phyloP scores from a whole-genome alignment of 176 grass and related monocot species.

The Phragmites australis region DNA sequence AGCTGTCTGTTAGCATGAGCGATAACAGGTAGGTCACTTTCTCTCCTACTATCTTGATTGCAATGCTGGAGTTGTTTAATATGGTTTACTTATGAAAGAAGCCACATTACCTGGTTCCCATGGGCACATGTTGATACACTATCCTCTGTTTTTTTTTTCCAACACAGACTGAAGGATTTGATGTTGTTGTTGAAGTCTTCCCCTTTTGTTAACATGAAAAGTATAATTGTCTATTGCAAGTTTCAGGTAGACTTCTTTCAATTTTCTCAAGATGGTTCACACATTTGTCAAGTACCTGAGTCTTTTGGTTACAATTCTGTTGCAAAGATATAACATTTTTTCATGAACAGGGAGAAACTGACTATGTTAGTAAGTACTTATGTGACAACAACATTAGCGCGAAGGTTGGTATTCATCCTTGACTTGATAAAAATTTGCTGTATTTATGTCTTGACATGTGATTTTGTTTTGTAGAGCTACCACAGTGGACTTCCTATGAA shows the following conservation, averaged over 20 bases:
- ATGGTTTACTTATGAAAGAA: constrained; percentile 25
- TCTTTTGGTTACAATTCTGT: neutral
- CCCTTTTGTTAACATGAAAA: constrained; percentile 75
- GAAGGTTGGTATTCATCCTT: no score
- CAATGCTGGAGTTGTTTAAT: neutral
- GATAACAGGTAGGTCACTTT: constrained; percentile 63
- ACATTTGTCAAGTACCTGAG: constrained; percentile 16
- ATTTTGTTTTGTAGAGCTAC: no score
- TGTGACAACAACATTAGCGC: constrained; percentile 85
- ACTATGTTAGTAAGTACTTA: constrained; percentile 77
- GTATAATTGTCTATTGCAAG: constrained; percentile 97
- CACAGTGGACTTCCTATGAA: constrained; percentile 70
- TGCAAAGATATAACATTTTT: no score
- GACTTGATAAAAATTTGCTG: constrained; percentile 57
- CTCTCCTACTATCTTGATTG: neutral
- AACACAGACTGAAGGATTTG: constrained; percentile 79
- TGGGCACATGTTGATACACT: constrained; percentile 5
- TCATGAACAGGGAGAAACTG: neutral
- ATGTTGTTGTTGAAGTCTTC: constrained; percentile 76
- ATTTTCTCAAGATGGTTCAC: constrained; percentile 25
- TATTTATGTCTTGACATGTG: no score
- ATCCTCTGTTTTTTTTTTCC: neutral
- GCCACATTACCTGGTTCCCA: neutral
- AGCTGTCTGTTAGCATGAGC: constrained; percentile 61
- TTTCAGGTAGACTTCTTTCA: constrained; percentile 77